Conservation (phyloP, 139 green algal genomes). For the Edaphochlamys debaryana region DNA sequence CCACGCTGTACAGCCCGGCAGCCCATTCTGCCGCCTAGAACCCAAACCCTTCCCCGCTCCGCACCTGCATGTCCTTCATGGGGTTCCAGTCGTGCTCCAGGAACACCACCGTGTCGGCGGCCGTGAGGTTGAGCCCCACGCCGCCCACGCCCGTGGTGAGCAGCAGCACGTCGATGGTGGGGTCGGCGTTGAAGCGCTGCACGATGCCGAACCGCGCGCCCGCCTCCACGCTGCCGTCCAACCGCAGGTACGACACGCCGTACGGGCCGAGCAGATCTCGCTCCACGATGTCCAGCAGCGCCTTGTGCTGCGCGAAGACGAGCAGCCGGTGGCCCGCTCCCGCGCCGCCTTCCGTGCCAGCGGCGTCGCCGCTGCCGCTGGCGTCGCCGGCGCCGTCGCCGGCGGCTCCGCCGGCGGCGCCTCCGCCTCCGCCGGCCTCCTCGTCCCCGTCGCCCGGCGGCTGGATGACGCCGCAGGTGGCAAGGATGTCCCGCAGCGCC, state of each 20-base stretch:
- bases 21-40: no score
- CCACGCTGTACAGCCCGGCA: no score
- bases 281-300: slow-evolving; percentile 93
- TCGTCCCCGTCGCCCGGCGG: not conserved
- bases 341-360: slow-evolving; percentile 21
- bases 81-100: slow-evolving; percentile 99
- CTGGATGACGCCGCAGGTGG: slow-evolving; percentile 86
- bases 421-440: slow-evolving; percentile 1
- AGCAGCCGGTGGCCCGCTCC: slow-evolving; percentile 85
- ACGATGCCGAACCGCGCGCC: slow-evolving; percentile 83
- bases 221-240: slow-evolving; percentile 91
- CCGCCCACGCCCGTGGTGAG: slow-evolving; percentile 94
- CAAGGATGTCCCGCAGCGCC: slow-evolving; percentile 90
- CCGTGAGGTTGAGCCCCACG: slow-evolving; percentile 96
- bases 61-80: slow-evolving; percentile 94
- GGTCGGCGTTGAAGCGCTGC: slow-evolving; percentile 95
- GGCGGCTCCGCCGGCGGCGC: not conserved
- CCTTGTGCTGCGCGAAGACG: slow-evolving; percentile 95
- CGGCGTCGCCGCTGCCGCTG: not conserved
- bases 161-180: slow-evolving; percentile 97
- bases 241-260: slow-evolving; percentile 84
- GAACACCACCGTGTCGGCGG: slow-evolving; percentile 98
- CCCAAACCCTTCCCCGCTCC: no score
- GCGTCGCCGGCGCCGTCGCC: not conserved
- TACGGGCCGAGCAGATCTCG: slow-evolving; percentile 72